phyloP scores from a whole-genome alignment of 345 rosid species.

The Salix arbutifolia region DNA sequence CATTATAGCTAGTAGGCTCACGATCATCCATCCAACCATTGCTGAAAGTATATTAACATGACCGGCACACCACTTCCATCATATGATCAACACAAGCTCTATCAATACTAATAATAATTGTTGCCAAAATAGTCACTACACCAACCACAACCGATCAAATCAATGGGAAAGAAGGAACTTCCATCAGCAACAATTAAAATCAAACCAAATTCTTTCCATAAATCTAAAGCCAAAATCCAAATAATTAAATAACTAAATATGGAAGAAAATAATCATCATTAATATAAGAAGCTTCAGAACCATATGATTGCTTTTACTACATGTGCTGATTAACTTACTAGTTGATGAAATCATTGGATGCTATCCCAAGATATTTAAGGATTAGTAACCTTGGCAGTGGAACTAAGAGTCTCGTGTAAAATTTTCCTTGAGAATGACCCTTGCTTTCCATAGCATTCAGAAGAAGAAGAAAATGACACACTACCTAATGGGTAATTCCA shows the following conservation, averaged over 20 bases:
- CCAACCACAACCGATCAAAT: neutral
- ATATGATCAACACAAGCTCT: neutral
- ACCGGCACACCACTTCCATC: neutral
- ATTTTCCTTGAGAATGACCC: neutral
- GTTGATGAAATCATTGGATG: neutral
- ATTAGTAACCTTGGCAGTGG: neutral
- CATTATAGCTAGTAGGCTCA: neutral
- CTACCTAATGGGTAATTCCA: conserved; percentile 8
- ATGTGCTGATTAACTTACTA: neutral
- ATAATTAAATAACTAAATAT: conserved; percentile 39
- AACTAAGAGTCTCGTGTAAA: neutral
- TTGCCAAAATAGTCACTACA: neutral
- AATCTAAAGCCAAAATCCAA: neutral
- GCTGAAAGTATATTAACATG: neutral
- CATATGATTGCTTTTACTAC: neutral
- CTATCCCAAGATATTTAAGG: neutral
- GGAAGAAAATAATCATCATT: neutral
- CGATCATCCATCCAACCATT: neutral
- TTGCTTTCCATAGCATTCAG: neutral
- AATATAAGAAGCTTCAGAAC: neutral
- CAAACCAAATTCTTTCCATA: neutral
- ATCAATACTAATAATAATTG: neutral
- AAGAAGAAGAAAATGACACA: conserved; percentile 31
- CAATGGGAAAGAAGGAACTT: neutral
- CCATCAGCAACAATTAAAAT: neutral